Evolutionary conservation across 805 yeast species (phyloP).

Genomic region (Pachysolen tannophilus): DNA sequence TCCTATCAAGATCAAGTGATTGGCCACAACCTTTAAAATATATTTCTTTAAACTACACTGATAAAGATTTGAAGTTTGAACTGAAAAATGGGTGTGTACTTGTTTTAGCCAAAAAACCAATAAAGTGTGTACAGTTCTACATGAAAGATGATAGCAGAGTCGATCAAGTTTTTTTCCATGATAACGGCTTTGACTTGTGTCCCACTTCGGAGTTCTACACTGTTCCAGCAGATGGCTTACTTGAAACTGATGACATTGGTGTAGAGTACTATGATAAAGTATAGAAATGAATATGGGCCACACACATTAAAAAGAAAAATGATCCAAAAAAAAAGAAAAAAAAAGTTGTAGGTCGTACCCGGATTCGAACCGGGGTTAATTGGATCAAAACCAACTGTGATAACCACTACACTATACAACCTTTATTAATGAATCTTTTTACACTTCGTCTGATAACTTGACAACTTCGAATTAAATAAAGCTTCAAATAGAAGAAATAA

Average conservation of each 20-base stretch:
- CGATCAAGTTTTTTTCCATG: constrained; percentile 22
- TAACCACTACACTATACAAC: constrained; percentile 55
- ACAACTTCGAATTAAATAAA: too few relatives aligned
- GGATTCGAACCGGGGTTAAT: constrained; percentile 81
- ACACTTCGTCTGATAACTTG: too few relatives aligned
- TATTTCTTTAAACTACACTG: constrained; percentile 4
- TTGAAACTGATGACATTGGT: constrained; percentile 1
- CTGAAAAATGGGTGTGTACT: not conserved
- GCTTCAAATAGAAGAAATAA: too few relatives aligned
- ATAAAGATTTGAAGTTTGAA: constrained; percentile 15
- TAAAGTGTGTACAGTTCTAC: constrained; percentile 35
- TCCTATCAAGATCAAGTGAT: constrained; percentile 27
- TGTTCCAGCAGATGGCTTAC: too few relatives aligned
- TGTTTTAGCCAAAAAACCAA: constrained; percentile 25
- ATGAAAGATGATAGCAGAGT: constrained; percentile 13
- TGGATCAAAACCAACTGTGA: constrained; percentile 57
- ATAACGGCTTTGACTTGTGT: constrained; percentile 42
- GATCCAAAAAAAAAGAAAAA: too few relatives aligned
- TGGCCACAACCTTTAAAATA: constrained; percentile 46
- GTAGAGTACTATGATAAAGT: constrained; percentile 6
- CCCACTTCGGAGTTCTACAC: too few relatives aligned
- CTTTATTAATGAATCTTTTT: too few relatives aligned
- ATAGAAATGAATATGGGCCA: too few relatives aligned
- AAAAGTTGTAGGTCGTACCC: constrained; percentile 85
- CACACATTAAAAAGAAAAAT: too few relatives aligned